These are phyloP conservation scores for Microdochium bolleyi DNA, from an alignment of 2,329 filamentous ascomycete genomes.

Conservation along the genomic window DNA sequence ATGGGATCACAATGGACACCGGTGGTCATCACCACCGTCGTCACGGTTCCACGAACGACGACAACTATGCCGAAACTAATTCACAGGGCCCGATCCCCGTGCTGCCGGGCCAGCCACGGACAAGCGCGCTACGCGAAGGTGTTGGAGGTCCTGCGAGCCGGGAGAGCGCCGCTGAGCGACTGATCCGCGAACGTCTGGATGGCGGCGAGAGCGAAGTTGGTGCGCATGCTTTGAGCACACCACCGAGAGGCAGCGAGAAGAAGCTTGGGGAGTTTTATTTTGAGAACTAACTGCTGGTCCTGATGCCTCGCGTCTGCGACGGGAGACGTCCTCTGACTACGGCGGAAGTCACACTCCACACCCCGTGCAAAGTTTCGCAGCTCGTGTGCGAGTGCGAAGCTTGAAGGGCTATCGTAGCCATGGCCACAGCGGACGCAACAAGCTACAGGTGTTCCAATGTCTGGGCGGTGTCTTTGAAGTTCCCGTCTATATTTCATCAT, in stretches of 20 bases:
- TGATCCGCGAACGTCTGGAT: constrained; percentile 52
- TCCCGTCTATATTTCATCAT: constrained; percentile 10
- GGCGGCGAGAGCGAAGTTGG: constrained; percentile 34
- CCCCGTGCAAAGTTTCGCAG: too few species aligned
- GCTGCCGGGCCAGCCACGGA: constrained; percentile 22
- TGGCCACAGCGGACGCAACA: too few species aligned
- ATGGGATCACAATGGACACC: constrained; percentile 55
- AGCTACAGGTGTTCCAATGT: too few species aligned
- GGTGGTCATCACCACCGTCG: constrained; percentile 27
- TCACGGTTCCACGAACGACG: constrained; percentile 32
- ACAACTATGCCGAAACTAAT: constrained; percentile 57
- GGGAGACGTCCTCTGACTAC: too few species aligned
- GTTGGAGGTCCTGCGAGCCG: constrained; percentile 21
- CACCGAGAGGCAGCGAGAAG: constrained; percentile 33
- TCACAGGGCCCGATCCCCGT: constrained; percentile 47
- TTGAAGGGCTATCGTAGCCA: too few species aligned
- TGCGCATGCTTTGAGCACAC: constrained; percentile 29
- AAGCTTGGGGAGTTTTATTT: constrained; percentile 53
- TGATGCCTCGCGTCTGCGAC: too few species aligned
- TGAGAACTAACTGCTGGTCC: constrained; percentile 25
- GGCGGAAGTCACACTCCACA: too few species aligned
- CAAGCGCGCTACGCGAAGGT: constrained; percentile 26
- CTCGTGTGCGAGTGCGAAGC: too few species aligned
- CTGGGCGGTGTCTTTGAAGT: too few species aligned
- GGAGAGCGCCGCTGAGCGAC: constrained; percentile 53